Evolutionary conservation across 23 red algal species (phyloP).

Genomic region (Agarophyton chilense): DNA sequence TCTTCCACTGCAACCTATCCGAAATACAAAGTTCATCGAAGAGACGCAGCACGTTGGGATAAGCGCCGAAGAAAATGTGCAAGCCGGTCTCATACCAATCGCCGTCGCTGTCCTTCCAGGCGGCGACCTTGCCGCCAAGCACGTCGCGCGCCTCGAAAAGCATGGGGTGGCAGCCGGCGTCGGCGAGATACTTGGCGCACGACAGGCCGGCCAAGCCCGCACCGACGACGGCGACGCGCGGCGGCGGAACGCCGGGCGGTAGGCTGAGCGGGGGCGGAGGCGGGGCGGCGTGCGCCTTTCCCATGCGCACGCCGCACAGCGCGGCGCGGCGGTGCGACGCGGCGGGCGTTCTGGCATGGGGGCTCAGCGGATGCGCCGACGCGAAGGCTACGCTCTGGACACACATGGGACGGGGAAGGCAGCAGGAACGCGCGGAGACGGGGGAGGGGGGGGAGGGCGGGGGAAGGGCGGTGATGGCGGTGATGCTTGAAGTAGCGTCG

Average conservation of each 20-base stretch:
- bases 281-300: neutral
- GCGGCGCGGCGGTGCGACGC: neutral
- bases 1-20: slow-evolving; percentile 96
- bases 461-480: neutral
- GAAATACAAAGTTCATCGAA: slow-evolving; percentile 89
- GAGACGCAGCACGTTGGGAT: slow-evolving; percentile 94
- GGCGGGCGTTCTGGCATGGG: no score
- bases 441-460: neutral
- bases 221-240: slow-evolving; percentile 80
- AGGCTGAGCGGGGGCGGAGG: slow-evolving; percentile 14
- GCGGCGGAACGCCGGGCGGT: neutral
- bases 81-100: slow-evolving; percentile 99
- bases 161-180: slow-evolving; percentile 70
- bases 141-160: slow-evolving; percentile 94
- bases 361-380: neutral
- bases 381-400: neutral
- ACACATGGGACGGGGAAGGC: neutral
- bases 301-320: slow-evolving; percentile 15
- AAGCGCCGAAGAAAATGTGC: slow-evolving; percentile 99
- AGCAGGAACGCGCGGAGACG: neutral
- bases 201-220: slow-evolving; percentile 95
- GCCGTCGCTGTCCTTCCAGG: slow-evolving; percentile 97
- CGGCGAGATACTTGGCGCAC: slow-evolving; percentile 97
- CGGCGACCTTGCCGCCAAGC: slow-evolving; percentile 97
- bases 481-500: neutral